These are phyloP conservation scores for Mariannaea sp. DNA, from an alignment of 2,329 filamentous ascomycete genomes.

Conservation along the genomic window DNA sequence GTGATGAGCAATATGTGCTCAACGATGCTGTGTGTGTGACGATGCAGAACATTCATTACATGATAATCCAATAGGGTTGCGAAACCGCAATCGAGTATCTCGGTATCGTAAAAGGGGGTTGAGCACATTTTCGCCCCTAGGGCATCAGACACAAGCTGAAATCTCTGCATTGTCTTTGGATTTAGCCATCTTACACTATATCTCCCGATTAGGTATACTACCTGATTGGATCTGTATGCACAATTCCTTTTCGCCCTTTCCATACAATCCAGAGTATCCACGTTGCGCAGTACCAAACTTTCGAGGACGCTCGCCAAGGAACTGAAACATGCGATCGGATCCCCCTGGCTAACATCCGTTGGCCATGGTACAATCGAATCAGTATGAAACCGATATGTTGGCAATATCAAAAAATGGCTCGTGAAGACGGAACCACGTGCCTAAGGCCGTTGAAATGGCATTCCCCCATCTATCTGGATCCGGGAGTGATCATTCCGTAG, in stretches of 20 bases:
- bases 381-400: not conserved
- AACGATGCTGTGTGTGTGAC: not conserved
- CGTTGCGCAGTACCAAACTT: not conserved
- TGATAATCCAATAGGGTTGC: not conserved
- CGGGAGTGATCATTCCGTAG: too few relatives aligned
- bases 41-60: not conserved
- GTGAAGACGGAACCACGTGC: not conserved
- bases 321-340: conserved; percentile 14
- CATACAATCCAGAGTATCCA: not conserved
- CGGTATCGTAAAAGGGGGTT: not conserved
- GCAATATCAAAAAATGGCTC: not conserved
- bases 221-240: conserved; percentile 4
- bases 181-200: not conserved
- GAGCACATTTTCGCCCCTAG: not conserved
- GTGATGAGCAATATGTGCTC: not conserved
- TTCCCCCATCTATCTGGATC: not conserved
- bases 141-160: not conserved
- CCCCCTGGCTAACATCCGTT: not conserved
- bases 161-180: not conserved
- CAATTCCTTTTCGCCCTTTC: conserved; percentile 1
- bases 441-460: not conserved
- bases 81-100: not conserved
- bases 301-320: conserved; percentile 2
- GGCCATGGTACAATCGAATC: conserved; percentile 3
- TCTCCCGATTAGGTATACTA: conserved; percentile 7